Conservation (phyloP, 1,284 basidiomycete genomes). For the Cutaneotrichosporon curvatum region DNA sequence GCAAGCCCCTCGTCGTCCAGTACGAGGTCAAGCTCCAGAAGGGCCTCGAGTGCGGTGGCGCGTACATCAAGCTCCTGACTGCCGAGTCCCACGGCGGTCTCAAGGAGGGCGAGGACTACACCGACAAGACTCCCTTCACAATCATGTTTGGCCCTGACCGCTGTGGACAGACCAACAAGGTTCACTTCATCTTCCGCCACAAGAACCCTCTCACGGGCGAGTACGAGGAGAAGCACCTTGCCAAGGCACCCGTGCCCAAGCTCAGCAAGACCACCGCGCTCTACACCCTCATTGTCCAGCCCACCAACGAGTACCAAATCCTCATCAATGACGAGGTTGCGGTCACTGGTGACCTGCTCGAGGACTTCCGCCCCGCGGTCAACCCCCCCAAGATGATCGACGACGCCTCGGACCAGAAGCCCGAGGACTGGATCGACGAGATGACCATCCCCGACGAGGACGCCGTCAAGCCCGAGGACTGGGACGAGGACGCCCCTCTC, state of each 20-base stretch:
- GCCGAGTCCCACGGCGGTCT: constrained; percentile 56
- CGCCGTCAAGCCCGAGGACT: constrained; percentile 86
- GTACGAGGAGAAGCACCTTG: constrained; percentile 95
- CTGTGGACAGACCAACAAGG: constrained; percentile 52
- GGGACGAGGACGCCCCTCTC: constrained; percentile 91
- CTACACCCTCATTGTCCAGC: constrained; percentile 86
- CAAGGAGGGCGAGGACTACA: constrained; percentile 88
- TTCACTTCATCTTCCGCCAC: constrained; percentile 98
- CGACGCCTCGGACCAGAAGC: constrained; percentile 86
- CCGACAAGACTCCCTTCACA: constrained; percentile 95
- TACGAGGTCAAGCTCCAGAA: constrained; percentile 99
- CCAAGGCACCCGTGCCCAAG: constrained; percentile 68
- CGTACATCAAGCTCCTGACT: constrained; percentile 90
- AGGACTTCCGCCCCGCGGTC: constrained; percentile 91
- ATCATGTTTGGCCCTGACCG: constrained; percentile 83
- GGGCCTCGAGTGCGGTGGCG: constrained; percentile 97
- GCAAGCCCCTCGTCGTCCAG: constrained; percentile 88
- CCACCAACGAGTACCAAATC: constrained; percentile 92
- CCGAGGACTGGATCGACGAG: constrained; percentile 85
- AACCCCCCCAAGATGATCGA: constrained; percentile 88
- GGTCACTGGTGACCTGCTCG: constrained; percentile 75
- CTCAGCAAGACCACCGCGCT: constrained; percentile 84
- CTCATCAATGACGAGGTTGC: constrained; percentile 80
- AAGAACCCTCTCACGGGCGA: constrained; percentile 84
- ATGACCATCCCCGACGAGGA: constrained; percentile 78